These are phyloP conservation scores for Quaeritorhiza haematococci DNA, from an alignment of 371 early-diverging fungal genomes.

Conservation along the genomic window DNA sequence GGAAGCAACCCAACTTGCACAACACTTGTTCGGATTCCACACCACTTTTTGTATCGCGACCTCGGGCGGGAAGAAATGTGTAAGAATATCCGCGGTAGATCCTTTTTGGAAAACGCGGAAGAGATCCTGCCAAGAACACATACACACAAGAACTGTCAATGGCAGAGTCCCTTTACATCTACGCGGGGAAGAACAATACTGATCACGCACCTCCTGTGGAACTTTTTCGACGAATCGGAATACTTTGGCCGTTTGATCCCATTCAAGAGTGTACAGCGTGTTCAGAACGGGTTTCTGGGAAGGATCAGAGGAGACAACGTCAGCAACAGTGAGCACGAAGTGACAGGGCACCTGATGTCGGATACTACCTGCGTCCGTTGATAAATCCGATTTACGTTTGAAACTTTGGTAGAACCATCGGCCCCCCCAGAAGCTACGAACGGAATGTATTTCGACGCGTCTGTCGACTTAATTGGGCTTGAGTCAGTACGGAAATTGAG, in stretches of 20 bases:
- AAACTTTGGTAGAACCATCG: conserved; percentile 30
- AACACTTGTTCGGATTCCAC: conserved; percentile 16
- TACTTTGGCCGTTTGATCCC: conserved; percentile 1
- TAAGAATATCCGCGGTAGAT: conserved; percentile 2
- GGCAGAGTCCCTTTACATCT: neutral
- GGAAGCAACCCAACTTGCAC: conserved; percentile 21
- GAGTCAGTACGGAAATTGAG: neutral
- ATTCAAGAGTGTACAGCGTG: conserved; percentile 21
- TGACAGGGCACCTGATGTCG: neutral
- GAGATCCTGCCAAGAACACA: neutral
- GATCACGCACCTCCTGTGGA: conserved; percentile 10
- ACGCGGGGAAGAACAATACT: neutral
- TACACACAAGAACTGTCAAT: neutral
- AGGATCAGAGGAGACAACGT: neutral
- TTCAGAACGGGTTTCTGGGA: conserved; percentile 11
- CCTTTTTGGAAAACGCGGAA: neutral
- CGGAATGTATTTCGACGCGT: conserved; percentile 18
- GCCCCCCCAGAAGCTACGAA: conserved; percentile 27
- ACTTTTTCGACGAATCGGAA: conserved; percentile 18
- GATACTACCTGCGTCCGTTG: neutral
- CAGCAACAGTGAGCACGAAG: neutral
- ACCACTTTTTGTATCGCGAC: conserved; percentile 28
- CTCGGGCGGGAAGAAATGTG: conserved; percentile 17
- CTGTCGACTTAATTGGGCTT: conserved; percentile 11
- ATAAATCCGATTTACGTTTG: conserved; percentile 15